Percentiles rank a stretch among this genome's conserved stretches.
These are phyloP conservation scores for Aspergillus bertholletiae DNA, from an alignment of 495 filamentous ascomycete species.

Conservation along the genomic window DNA sequence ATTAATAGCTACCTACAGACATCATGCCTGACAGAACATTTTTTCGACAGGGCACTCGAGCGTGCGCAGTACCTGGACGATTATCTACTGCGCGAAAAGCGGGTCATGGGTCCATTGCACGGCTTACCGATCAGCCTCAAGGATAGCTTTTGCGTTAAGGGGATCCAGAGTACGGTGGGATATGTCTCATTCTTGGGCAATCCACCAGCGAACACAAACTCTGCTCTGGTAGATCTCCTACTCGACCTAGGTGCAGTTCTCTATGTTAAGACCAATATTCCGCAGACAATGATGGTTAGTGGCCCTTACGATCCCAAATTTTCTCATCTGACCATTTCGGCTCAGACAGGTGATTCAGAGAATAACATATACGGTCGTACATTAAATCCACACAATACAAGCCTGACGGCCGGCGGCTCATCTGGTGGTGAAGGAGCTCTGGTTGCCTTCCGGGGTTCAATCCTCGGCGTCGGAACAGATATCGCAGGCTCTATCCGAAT, in stretches of 20 bases:
- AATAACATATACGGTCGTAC: constrained; percentile 43
- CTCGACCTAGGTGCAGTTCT: constrained; percentile 44
- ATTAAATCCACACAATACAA: constrained; percentile 52
- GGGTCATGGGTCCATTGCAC: constrained; percentile 56
- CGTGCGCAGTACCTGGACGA: constrained; percentile 43
- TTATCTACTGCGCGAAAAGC: constrained; percentile 27
- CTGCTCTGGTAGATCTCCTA: constrained; percentile 34
- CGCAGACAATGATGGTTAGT: constrained; percentile 43
- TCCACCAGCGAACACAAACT: constrained; percentile 36
- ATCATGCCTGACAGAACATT: constrained; percentile 42
- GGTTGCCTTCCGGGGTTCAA: constrained; percentile 51
- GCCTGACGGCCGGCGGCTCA: constrained; percentile 53
- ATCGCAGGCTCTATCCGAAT: constrained; percentile 61
- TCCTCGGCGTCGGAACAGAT: constrained; percentile 64
- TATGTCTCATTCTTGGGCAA: constrained; percentile 48
- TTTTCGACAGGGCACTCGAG: constrained; percentile 34
- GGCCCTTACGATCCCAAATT: background rate
- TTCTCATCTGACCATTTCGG: background rate
- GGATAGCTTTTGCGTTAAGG: constrained; percentile 56
- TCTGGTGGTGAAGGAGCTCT: constrained; percentile 65
- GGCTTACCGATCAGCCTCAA: constrained; percentile 63
- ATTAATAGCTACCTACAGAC: constrained; percentile 17
- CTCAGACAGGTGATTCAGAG: constrained; percentile 40
- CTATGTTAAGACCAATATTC: constrained; percentile 60
- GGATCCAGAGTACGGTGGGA: constrained; percentile 30